phyloP scores from a whole-genome alignment of 2,329 filamentous ascomycete genomes.

The Paraphaeosphaeria sporulosa region DNA sequence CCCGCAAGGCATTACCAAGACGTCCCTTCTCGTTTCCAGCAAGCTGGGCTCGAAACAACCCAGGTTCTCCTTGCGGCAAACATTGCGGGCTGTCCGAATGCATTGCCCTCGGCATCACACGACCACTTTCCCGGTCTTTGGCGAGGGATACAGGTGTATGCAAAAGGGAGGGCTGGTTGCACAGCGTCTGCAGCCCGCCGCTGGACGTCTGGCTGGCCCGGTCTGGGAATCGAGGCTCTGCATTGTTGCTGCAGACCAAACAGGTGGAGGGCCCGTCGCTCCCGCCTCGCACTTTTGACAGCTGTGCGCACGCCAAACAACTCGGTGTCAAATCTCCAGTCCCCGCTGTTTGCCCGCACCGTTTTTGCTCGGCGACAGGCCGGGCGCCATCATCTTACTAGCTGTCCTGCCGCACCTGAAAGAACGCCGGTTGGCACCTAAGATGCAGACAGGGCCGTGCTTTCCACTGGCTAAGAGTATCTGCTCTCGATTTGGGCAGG shows the following conservation, averaged over 20 bases:
- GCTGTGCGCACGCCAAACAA: not conserved
- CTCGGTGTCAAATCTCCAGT: not conserved
- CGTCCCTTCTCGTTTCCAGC: not conserved
- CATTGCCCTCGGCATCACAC: not conserved
- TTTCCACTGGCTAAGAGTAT: not conserved
- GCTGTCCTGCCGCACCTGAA: not conserved
- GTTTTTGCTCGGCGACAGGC: not conserved
- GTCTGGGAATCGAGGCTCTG: not conserved
- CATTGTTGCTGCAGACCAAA: not conserved
- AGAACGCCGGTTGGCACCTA: not conserved
- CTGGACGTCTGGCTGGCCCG: not conserved
- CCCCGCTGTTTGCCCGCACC: not conserved
- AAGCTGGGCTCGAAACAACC: not conserved
- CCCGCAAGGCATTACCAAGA: not conserved
- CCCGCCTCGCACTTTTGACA: conserved; percentile 9
- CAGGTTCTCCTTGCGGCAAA: conserved; percentile 4
- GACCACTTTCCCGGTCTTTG: not conserved
- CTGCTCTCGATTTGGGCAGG: conserved; percentile 5
- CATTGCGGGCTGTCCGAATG: conserved; percentile 4
- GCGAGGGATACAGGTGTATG: not conserved
- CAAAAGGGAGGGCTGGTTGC: conserved; percentile 1
- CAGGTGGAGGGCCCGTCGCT: not conserved
- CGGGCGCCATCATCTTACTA: not conserved
- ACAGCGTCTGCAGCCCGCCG: conserved; percentile 6
- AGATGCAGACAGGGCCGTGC: conserved; percentile 2